Evolutionary conservation across 208 protist species (phyloP).

Genomic region (Zelonia costaricensis): DNA sequence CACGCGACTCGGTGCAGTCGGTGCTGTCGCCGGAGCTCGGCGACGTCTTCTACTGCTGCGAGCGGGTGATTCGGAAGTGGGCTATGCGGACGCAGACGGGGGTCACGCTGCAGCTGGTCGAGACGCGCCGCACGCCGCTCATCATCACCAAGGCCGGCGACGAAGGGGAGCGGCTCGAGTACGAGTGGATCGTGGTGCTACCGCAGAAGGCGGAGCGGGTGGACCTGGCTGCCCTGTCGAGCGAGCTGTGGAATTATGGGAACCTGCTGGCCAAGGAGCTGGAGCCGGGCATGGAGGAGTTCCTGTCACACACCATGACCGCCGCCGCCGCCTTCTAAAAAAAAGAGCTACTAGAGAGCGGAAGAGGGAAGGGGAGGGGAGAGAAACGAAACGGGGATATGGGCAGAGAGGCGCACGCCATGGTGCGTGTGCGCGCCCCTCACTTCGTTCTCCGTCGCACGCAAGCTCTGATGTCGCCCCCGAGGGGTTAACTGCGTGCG

Average conservation of each 20-base stretch:
- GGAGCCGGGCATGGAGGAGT: conserved; percentile 81
- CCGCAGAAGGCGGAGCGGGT: conserved; percentile 75
- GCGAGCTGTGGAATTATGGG: conserved; percentile 80
- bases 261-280: conserved; percentile 63
- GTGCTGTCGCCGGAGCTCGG: conserved; percentile 86
- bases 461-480: no score
- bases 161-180: conserved; percentile 86
- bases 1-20: conserved; percentile 85
- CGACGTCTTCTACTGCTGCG: conserved; percentile 87
- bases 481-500: no score
- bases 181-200: conserved; percentile 86
- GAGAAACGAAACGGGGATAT: conserved; percentile 9
- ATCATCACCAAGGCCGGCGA: conserved; percentile 85
- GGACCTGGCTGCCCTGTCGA: conserved; percentile 54
- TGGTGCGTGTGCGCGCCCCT: neutral
- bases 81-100: conserved; percentile 46
- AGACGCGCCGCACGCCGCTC: conserved; percentile 89
- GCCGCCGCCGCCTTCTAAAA: conserved; percentile 50
- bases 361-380: conserved; percentile 3
- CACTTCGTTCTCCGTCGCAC: no score
- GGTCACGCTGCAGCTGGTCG: conserved; percentile 76
- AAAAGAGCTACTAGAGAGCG: neutral
- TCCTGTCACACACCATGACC: conserved; percentile 79
- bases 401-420: neutral
- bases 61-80: conserved; percentile 87